These are phyloP conservation scores for Fusarium torreyae DNA, from an alignment of 2,329 filamentous ascomycete genomes.

Conservation along the genomic window DNA sequence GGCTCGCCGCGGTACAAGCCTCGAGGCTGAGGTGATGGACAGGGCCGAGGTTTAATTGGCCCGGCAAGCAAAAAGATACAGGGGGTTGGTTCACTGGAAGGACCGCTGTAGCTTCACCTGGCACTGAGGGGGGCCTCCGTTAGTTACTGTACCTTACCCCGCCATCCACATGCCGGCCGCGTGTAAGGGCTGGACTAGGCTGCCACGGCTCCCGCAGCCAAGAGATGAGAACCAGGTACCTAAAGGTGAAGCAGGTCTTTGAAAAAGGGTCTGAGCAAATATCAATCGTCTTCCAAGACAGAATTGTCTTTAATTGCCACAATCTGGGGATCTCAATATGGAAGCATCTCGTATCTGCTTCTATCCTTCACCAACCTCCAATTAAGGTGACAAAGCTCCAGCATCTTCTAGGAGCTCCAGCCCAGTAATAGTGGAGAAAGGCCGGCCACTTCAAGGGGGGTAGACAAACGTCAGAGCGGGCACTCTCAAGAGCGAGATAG, in stretches of 20 bases:
- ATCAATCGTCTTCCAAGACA: not conserved
- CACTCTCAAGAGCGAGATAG: slow-evolving; percentile 19
- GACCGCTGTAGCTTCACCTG: slow-evolving; percentile 18
- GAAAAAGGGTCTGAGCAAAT: not conserved
- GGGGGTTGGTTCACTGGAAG: slow-evolving; percentile 21
- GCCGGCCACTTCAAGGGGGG: slow-evolving; percentile 26
- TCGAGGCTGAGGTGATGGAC: slow-evolving; percentile 43
- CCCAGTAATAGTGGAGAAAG: slow-evolving; percentile 42
- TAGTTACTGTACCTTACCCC: slow-evolving; percentile 33
- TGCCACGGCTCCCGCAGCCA: slow-evolving; percentile 7
- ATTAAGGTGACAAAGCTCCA: slow-evolving; percentile 40
- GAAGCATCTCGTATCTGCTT: slow-evolving; percentile 25
- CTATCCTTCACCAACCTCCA: slow-evolving; percentile 7
- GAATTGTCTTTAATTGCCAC: not conserved
- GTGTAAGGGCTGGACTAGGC: slow-evolving; percentile 30
- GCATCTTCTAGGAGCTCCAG: slow-evolving; percentile 46
- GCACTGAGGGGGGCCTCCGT: not conserved
- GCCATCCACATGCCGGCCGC: slow-evolving; percentile 41
- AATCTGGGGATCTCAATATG: not conserved
- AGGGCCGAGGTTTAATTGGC: slow-evolving; percentile 31
- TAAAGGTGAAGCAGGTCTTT: not conserved
- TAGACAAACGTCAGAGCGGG: slow-evolving; percentile 42
- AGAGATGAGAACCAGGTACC: not conserved
- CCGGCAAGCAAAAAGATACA: slow-evolving; percentile 11
- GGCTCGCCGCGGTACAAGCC: slow-evolving; percentile 42